Evolutionary conservation across 441 rosid genomes (phyloP).

Genomic region (Pelargonium myrrhifolium): DNA sequence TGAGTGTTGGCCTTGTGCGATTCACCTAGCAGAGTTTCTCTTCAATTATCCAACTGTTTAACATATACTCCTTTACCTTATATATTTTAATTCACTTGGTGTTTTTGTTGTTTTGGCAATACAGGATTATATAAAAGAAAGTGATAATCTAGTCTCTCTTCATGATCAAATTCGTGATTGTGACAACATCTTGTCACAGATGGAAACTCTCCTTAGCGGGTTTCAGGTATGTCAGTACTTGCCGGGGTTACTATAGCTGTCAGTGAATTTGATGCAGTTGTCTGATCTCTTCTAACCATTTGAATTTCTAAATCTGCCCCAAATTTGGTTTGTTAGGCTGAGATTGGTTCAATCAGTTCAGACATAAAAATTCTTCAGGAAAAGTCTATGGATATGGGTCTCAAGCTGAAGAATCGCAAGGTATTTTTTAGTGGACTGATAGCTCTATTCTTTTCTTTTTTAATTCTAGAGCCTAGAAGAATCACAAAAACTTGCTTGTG

Average conservation of each 20-base stretch:
- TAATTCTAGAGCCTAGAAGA: too few relatives aligned
- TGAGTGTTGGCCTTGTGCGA: too few relatives aligned
- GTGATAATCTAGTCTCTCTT: conserved; percentile 91
- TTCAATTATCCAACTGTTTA: too few relatives aligned
- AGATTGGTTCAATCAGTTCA: conserved; percentile 97
- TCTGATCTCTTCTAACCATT: too few relatives aligned
- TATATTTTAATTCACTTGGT: background rate
- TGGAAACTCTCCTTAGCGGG: conserved; percentile 95
- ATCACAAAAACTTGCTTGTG: too few relatives aligned
- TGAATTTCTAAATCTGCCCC: too few relatives aligned
- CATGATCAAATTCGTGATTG: conserved; percentile 97
- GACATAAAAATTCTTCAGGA: conserved; percentile 98
- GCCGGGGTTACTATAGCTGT: background rate
- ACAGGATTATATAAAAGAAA: conserved; percentile 97
- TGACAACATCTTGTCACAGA: conserved; percentile 83
- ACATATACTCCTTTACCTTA: too few relatives aligned
- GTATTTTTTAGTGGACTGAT: conserved; percentile 28
- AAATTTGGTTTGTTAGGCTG: conserved; percentile 43
- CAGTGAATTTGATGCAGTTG: too few relatives aligned
- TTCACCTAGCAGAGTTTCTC: too few relatives aligned
- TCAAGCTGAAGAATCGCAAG: conserved; percentile 96
- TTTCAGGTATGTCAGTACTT: conserved; percentile 57
- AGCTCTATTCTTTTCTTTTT: background rate
- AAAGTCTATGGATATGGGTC: conserved; percentile 99
- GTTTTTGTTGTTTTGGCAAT: too few relatives aligned